Base-by-base conservation (phyloP, 2,329 filamentous ascomycete genomes). In the Samsoniella hepiali region DNA sequence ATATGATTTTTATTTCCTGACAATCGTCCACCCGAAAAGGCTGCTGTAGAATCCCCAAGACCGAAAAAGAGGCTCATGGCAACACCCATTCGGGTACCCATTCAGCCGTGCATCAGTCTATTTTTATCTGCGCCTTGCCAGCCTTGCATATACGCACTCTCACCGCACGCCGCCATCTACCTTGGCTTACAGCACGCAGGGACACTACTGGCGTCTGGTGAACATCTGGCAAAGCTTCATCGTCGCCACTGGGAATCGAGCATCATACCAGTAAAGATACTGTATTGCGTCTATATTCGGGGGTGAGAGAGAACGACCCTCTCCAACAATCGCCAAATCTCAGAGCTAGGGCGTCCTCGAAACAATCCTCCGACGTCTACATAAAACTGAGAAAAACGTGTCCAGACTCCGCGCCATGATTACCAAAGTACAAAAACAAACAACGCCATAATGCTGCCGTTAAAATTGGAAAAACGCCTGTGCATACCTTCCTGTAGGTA, bases 371-470 rank as follows among this genome's bases (percentile, higher is more conserved):
- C 38, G 34, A 36, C 8, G 34, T 27, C 36, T 32, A 9, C 22
- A 32, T n/a, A 13, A 55, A 40, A 45, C 38, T 31, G 29, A 27
- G 40, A 38, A 8, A 62, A 62, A 62, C n/a, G n/a, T 29, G 22
- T 27, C 50, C 42, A 62, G 17, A 62, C 58, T 45, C 58, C 58
- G 6, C 11, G 58, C 50, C 38, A 54, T 62, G 58, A 31, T 10
- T 60, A 17, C 29, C 10, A 36, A 51, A 40, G 15, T 51, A 51
- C 47, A 45, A 31, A 54, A 47, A 29, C 15, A 59, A 51, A 29
- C 17, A 47, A 58, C 56, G 40, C 29, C 49, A 34, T 42, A 22
- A 62, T 54, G 40, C 38, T 13, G 31, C 40, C 58, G 13, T 27
- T 34, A 36, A 45, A 53, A 11, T 34, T 15, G 38, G 34, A 38